These are phyloP conservation scores for Candida glaebosa DNA, from an alignment of 805 yeast genomes.

Conservation along the genomic window DNA sequence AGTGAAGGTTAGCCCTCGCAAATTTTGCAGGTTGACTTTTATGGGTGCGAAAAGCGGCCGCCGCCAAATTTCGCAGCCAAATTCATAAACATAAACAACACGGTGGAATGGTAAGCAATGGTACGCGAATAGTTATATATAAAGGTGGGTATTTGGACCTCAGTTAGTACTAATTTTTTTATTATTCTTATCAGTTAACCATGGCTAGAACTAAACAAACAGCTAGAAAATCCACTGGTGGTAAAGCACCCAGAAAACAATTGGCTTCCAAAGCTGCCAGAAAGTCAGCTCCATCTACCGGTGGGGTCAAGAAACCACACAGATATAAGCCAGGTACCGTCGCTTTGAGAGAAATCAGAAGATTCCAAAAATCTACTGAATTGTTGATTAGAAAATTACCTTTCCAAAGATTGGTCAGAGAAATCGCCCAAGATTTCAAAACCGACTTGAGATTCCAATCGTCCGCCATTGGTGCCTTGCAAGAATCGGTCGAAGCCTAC, in stretches of 20 bases:
- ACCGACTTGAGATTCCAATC: conserved; percentile 47
- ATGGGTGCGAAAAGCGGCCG: too few species aligned
- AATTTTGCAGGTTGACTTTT: neutral
- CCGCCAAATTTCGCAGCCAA: too few species aligned
- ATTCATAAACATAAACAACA: too few species aligned
- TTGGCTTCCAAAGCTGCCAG: conserved; percentile 48
- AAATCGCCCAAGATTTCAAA: conserved; percentile 46
- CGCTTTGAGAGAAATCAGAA: conserved; percentile 47
- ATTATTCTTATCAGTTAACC: conserved; percentile 6
- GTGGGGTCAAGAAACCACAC: conserved; percentile 49
- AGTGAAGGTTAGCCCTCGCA: neutral
- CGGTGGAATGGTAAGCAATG: too few species aligned
- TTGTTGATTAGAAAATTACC: conserved; percentile 46
- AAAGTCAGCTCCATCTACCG: conserved; percentile 45
- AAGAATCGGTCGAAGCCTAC: conserved; percentile 47
- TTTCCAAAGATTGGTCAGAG: conserved; percentile 47
- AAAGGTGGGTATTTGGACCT: too few species aligned
- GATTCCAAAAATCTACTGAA: conserved; percentile 46
- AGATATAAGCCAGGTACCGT: conserved; percentile 50
- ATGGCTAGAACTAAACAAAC: conserved; percentile 50
- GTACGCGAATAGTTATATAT: too few species aligned
- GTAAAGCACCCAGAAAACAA: conserved; percentile 49
- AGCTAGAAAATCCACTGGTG: conserved; percentile 48
- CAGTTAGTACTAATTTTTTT: too few species aligned
- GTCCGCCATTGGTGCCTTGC: conserved; percentile 46